Percentiles rank a stretch among this genome's conserved stretches.
phyloP scores from a whole-genome alignment of 108 stramenopile genomes.

The Cyclostephanos invisitatus region DNA sequence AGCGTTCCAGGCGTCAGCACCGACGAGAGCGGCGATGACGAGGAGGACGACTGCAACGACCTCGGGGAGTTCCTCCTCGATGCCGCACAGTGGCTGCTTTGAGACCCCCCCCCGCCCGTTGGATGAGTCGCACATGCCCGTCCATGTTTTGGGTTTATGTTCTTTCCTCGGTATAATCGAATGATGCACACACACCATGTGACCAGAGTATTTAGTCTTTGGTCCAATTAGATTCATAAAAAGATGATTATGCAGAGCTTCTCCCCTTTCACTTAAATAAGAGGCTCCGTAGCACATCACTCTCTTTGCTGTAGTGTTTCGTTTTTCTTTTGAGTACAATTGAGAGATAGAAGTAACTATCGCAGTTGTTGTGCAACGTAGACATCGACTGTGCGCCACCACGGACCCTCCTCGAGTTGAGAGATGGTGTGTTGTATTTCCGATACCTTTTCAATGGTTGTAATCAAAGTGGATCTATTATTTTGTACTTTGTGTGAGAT shows the following conservation, averaged over 20 bases:
- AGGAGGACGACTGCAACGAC: conserved; percentile 26
- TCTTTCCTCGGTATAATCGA: background rate
- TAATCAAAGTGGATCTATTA: too few species aligned
- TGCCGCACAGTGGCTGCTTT: conserved; percentile 19
- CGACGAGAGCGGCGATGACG: conserved; percentile 28
- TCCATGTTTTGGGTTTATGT: background rate
- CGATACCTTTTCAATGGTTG: too few species aligned
- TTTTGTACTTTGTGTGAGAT: too few species aligned
- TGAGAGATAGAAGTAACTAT: too few species aligned
- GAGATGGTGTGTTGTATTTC: too few species aligned
- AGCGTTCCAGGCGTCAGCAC: conserved; percentile 7
- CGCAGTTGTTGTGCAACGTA: too few species aligned
- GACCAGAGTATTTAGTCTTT: background rate
- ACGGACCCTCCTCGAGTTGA: too few species aligned
- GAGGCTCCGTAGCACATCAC: too few species aligned
- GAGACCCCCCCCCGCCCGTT: background rate
- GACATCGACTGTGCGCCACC: too few species aligned
- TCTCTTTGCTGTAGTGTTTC: too few species aligned
- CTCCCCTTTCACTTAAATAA: too few species aligned
- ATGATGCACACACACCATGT: background rate
- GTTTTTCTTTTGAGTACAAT: too few species aligned
- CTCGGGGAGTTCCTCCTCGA: conserved; percentile 31
- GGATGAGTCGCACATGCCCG: background rate
- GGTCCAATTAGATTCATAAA: background rate
- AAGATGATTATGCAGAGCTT: background rate